Evolutionary conservation across 2,329 filamentous ascomycete species (phyloP), one percentile per base, ranked within the genome.

Genomic region (Exophiala mesophila): DNA sequence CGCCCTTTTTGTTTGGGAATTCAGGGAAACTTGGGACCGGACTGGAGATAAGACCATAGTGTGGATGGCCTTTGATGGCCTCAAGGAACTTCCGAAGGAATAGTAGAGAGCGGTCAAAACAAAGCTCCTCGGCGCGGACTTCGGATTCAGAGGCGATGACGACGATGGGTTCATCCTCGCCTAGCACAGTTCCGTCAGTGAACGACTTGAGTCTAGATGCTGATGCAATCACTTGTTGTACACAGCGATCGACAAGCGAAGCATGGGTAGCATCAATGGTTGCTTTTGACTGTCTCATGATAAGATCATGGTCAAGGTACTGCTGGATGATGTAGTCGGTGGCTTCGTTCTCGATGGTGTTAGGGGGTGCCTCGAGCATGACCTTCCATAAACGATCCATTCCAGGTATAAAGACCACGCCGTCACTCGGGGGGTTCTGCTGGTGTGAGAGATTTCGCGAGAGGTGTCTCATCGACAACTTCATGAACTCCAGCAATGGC

Each of bases 331-430:
- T 77, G 16, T 80, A 79, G 37, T 71, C 72, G 20, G 84, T 88
- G 1, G 86, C 83, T 39, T 72, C 66, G 15, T 74, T 72, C 52
- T 86, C 85, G 35, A 94, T 80, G 0, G 72, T 76, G 26, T 74
- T 68, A 26, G 76, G 69, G 4, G 80, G 78, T 2, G 85, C 80
- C 12, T 77, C 81, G 39, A 94, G 67, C 23, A 90, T 79, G 55
- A 95, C 78, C 17, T 80, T 78, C 89, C 89, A 95, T n/a, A 95
- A 68, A 44, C 88, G 76, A 54, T 92, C 84, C 49, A 71, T 69
- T 5, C 72, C 71, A 3, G 71, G 68, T 36, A 71, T 62, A n/a
- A 57, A 53, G n/a, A 70, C 59, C 19, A 68, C 59, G 34, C 69
- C 62, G 36, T 63, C 65, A 6, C 47, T 49, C 12, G 62, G 59